phyloP scores from a whole-genome alignment of 2,329 filamentous ascomycete genomes.

The Cladosporium oxysporum region DNA sequence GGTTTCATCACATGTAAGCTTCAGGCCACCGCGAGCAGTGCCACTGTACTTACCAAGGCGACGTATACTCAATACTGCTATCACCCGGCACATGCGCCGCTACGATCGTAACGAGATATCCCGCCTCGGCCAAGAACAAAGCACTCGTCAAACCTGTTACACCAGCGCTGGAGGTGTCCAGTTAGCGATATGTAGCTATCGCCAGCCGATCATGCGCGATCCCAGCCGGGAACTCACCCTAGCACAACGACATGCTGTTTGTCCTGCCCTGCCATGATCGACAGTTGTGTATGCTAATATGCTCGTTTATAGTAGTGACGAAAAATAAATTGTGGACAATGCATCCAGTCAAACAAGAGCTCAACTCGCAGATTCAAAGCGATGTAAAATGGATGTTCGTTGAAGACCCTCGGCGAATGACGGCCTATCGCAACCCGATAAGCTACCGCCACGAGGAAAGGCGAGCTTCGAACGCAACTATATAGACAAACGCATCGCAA shows the following conservation, averaged over 20 bases:
- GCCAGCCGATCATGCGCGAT: not conserved
- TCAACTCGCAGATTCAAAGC: too few species aligned
- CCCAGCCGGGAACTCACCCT: constrained; percentile 1
- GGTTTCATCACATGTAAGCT: not conserved
- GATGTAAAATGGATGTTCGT: not conserved
- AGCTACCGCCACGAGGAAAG: not conserved
- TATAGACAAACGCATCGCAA: not conserved
- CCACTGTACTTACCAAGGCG: constrained; percentile 40
- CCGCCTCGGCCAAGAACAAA: constrained; percentile 44
- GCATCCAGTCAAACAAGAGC: not conserved
- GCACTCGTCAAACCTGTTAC: constrained; percentile 51
- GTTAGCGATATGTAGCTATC: not conserved
- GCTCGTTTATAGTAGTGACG: not conserved
- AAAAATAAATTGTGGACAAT: not conserved
- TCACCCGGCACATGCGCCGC: constrained; percentile 48
- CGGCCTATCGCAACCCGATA: not conserved
- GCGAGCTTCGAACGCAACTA: not conserved
- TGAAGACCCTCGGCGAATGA: not conserved
- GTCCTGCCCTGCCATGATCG: not conserved
- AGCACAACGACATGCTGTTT: constrained; percentile 14
- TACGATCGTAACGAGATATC: constrained; percentile 46
- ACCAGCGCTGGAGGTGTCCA: constrained; percentile 41
- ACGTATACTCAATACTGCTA: constrained; percentile 45
- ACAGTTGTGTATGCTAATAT: not conserved
- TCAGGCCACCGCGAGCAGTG: not conserved